Base-by-base conservation (phyloP, 129 eudicot genomes). In the Flaveria sonorensis region DNA sequence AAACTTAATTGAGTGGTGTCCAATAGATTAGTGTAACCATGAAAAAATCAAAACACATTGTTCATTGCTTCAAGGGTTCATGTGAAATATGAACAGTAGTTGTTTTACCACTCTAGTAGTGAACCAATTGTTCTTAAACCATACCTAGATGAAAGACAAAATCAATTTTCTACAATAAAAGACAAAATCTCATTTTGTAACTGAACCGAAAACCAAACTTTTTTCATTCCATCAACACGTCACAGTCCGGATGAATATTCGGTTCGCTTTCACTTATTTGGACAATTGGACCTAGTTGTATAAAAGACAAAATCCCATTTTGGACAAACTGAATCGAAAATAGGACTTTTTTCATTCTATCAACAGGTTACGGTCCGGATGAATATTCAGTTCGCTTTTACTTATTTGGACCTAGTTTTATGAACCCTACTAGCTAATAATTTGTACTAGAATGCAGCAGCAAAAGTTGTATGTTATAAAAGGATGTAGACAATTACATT, bases 371-470 rank as follows among this genome's bases (percentile, higher is more conserved):
- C 36, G 10, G 63, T 23, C 16, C 6, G 15, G 15, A 23, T 6
- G n/a, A 59, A 20, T 9, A 57, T 57, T 56, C 32, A 15, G 15
- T 57, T 57, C 21, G 63, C 62, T 21, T 55, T 20, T 32, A 20
- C 10, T 18, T 57, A 20, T 19, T 19, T 56, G 62, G 28, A 56
- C 28, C n/a, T 10, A 47, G 15, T 47, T 47, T 3, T 47, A 47
- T 47, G 18, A 24, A 56, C 62, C 62, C 26, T 26, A 56, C 11
- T 59, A 23, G 65, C 36, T 59, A 66, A 71, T 3, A 7, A 43
- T 15, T 7, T 60, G 56, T 59, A 43, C 76, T 46, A 6, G 60
- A 77, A 26, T 56, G 73, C 73, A 63, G 67, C 9, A 72, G 67
- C n/a, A 24, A 11, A 19, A 60, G 12, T 23, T 57, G 65, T 72